These are phyloP conservation scores for Debaryomycetaceae sp. DNA, from an alignment of 1,139 yeast species.

Conservation along the genomic window DNA sequence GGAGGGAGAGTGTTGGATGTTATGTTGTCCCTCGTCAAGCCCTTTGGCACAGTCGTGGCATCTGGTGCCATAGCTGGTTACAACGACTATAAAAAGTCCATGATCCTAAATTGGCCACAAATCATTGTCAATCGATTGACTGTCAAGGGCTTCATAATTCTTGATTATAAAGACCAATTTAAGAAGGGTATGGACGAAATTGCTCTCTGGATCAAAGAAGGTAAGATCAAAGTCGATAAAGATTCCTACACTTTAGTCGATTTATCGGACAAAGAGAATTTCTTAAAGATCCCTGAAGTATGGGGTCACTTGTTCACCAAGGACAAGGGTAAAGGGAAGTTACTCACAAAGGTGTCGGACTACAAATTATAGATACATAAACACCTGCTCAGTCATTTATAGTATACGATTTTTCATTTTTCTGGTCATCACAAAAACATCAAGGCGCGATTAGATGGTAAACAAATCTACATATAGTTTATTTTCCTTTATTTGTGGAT, in stretches of 20 bases:
- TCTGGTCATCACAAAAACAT: neutral
- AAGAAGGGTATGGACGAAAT: conserved; percentile 11
- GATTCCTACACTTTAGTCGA: conserved; percentile 32
- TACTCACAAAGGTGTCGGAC: conserved; percentile 21
- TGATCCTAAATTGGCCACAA: conserved; percentile 20
- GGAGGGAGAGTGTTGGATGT: conserved; percentile 21
- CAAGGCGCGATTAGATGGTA: neutral
- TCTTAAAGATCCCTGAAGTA: conserved; percentile 36
- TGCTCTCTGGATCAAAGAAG: conserved; percentile 17
- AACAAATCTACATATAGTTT: neutral
- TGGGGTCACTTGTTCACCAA: conserved; percentile 42
- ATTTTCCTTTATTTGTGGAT: neutral
- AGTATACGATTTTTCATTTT: too few species aligned
- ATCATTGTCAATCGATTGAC: conserved; percentile 21
- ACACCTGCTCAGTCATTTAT: neutral
- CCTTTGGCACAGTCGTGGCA: conserved; percentile 22
- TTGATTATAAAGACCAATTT: conserved; percentile 14
- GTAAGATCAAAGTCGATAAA: conserved; percentile 14
- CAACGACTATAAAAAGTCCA: conserved; percentile 15
- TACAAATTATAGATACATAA: conserved; percentile 6
- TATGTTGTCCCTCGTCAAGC: conserved; percentile 16
- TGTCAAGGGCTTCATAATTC: conserved; percentile 19
- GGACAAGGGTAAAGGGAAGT: conserved; percentile 28
- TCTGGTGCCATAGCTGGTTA: conserved; percentile 31
- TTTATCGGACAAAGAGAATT: conserved; percentile 20